Evolutionary conservation across 352 stramenopile species (phyloP).

Genomic region (Globisporangium abappressorium): DNA sequence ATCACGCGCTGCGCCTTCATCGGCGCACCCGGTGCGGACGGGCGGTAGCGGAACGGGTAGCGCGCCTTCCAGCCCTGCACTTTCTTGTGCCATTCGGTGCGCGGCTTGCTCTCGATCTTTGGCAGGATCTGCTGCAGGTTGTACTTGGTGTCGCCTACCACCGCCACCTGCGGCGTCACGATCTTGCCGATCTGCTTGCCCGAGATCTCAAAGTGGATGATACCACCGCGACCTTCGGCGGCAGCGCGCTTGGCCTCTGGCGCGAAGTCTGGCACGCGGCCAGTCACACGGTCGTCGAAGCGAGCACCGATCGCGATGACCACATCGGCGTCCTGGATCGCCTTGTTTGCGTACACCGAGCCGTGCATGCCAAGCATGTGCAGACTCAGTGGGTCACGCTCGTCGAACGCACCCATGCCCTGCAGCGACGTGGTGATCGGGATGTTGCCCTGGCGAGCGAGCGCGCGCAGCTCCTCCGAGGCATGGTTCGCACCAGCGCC

Average conservation of each 20-base stretch:
- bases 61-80: constrained; percentile 89
- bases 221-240: constrained; percentile 89
- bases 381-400: constrained; percentile 91
- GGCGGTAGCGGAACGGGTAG: constrained; percentile 92
- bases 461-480: constrained; percentile 85
- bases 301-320: constrained; percentile 93
- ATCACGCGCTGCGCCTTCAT: constrained; percentile 95
- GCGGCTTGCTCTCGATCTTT: constrained; percentile 76
- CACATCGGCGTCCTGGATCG: constrained; percentile 94
- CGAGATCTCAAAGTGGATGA: constrained; percentile 96
- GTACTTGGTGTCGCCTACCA: constrained; percentile 86
- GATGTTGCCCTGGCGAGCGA: constrained; percentile 93
- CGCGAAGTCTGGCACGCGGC: constrained; percentile 91
- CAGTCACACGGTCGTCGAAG: constrained; percentile 96
- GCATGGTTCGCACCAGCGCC: constrained; percentile 89
- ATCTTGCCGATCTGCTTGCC: constrained; percentile 87
- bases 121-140: constrained; percentile 90
- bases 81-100: constrained; percentile 91
- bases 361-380: constrained; percentile 98
- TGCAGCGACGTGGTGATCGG: constrained; percentile 94
- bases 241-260: constrained; percentile 90
- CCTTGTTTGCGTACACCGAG: constrained; percentile 95
- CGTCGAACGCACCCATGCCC: constrained; percentile 93
- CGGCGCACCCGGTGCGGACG: constrained; percentile 52
- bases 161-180: constrained; percentile 73